These are phyloP conservation scores for Ogataea hybrid DNA, from an alignment of 1,139 yeast genomes.

Conservation along the genomic window DNA sequence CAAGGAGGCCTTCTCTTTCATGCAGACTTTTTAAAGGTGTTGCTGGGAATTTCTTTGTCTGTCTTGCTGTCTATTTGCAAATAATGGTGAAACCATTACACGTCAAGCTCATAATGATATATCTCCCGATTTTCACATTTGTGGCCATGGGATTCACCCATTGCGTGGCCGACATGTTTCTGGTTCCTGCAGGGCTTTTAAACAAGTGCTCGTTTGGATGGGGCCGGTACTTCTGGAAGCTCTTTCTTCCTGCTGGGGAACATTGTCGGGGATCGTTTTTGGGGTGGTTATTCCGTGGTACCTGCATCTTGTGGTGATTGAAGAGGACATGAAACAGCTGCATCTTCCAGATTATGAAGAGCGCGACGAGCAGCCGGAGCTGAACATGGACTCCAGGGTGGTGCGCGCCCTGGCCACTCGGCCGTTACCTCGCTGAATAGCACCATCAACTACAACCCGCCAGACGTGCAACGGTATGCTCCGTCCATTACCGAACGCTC, in stretches of 20 bases:
- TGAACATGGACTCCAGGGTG: constrained; percentile 73
- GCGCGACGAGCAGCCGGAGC: constrained; percentile 76
- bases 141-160: constrained; percentile 76
- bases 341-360: constrained; percentile 66
- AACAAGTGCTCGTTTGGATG: constrained; percentile 63
- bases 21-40: constrained; percentile 61
- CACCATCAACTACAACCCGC: background rate
- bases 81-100: constrained; percentile 79
- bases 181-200: constrained; percentile 62
- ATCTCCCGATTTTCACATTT: constrained; percentile 69
- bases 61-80: constrained; percentile 71
- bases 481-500: constrained; percentile 39
- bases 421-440: constrained; percentile 1
- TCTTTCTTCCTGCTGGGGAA: constrained; percentile 72
- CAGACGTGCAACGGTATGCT: background rate
- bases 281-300: constrained; percentile 65
- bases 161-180: constrained; percentile 77
- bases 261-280: constrained; percentile 66
- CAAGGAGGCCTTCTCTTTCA: constrained; percentile 48
- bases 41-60: constrained; percentile 76
- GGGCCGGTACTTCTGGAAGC: constrained; percentile 67
- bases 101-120: constrained; percentile 65
- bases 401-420: constrained; percentile 40
- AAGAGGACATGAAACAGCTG: constrained; percentile 57
- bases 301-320: constrained; percentile 67